A percentile compares a stretch with the other conserved stretches of the same genome.
These are phyloP conservation scores for Wallacemonas sp. DNA, from an alignment of 208 protist genomes.

Conservation along the genomic window DNA sequence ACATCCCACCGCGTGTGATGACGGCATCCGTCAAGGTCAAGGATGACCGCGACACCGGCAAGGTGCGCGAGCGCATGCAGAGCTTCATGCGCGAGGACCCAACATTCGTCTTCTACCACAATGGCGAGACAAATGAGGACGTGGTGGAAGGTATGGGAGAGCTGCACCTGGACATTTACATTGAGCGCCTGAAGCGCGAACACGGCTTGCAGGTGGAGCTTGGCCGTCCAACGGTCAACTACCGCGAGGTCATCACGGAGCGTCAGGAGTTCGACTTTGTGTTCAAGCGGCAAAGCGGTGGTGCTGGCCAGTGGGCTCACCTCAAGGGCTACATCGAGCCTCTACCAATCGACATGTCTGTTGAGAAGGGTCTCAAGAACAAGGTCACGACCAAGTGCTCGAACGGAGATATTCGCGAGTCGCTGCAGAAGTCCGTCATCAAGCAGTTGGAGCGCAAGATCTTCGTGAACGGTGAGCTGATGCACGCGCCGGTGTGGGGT, in stretches of 20 bases:
- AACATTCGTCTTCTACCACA: conserved; percentile 94
- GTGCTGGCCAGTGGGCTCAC: conserved; percentile 97
- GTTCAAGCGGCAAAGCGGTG: conserved; percentile 99
- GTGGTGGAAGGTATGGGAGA: conserved; percentile 98
- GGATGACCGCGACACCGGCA: conserved; percentile 74
- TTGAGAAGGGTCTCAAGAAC: conserved; percentile 89
- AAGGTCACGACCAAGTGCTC: conserved; percentile 84
- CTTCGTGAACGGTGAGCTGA: conserved; percentile 93
- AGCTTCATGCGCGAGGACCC: conserved; percentile 97
- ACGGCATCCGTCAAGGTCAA: conserved; percentile 94
- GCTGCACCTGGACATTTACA: conserved; percentile 97
- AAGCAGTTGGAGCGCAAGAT: conserved; percentile 92
- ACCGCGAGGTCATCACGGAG: conserved; percentile 92
- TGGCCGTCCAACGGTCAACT: conserved; percentile 97
- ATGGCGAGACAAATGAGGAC: conserved; percentile 93
- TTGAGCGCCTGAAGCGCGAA: conserved; percentile 95
- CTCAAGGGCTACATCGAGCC: conserved; percentile 94
- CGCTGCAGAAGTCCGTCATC: conserved; percentile 90
- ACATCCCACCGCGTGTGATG: conserved; percentile 98
- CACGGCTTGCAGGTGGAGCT: conserved; percentile 89
- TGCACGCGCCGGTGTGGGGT: conserved; percentile 94
- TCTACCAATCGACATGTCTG: conserved; percentile 88
- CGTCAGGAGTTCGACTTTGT: conserved; percentile 95
- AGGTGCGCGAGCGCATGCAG: conserved; percentile 77
- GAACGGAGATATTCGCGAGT: conserved; percentile 95